A percentile compares a stretch with the other conserved stretches of the same genome.
These are phyloP conservation scores for Botrytis pseudocinerea DNA, from an alignment of 2,329 filamentous ascomycete genomes.

Conservation along the genomic window DNA sequence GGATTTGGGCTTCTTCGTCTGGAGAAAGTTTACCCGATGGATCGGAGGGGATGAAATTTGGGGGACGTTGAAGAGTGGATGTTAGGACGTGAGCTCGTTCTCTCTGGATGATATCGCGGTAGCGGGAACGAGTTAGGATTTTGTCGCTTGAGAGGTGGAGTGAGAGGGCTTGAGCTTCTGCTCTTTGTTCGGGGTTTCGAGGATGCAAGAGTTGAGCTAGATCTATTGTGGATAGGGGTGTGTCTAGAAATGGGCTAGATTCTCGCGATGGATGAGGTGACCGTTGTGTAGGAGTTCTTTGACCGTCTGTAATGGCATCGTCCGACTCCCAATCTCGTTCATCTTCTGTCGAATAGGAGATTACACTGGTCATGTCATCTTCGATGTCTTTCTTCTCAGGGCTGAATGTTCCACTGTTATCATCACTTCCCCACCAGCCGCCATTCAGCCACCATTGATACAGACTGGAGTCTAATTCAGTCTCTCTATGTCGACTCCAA, in stretches of 20 bases:
- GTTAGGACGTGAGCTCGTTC: slow-evolving; percentile 70
- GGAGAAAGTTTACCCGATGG: slow-evolving; percentile 48
- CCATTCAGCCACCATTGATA: slow-evolving; percentile 85
- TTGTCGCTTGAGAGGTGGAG: slow-evolving; percentile 71
- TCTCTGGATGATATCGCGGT: slow-evolving; percentile 64
- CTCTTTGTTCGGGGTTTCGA: slow-evolving; percentile 70
- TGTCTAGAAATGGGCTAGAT: slow-evolving; percentile 60
- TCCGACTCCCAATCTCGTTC: slow-evolving; percentile 51
- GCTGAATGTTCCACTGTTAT: slow-evolving; percentile 77
- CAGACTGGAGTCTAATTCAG: slow-evolving; percentile 68
- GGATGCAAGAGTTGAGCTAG: slow-evolving; percentile 83
- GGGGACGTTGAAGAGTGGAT: slow-evolving; percentile 46
- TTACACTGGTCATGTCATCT: slow-evolving; percentile 76
- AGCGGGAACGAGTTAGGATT: slow-evolving; percentile 81
- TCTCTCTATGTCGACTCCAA: slow-evolving; percentile 55
- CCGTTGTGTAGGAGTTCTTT: slow-evolving; percentile 72
- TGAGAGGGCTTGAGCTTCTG: slow-evolving; percentile 78
- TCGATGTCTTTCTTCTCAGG: slow-evolving; percentile 56
- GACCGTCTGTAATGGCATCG: slow-evolving; percentile 46
- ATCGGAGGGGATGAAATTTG: slow-evolving; percentile 36
- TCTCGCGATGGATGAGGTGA: slow-evolving; percentile 56
- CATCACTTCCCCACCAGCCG: slow-evolving; percentile 81
- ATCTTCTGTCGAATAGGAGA: slow-evolving; percentile 56
- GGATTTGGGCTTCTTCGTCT: slow-evolving; percentile 60
- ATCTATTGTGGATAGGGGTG: slow-evolving; percentile 63